Percentiles rank a stretch among this genome's conserved stretches.
Conservation (phyloP, 2,329 filamentous ascomycete genomes). For the Tympanopsis confertula region DNA sequence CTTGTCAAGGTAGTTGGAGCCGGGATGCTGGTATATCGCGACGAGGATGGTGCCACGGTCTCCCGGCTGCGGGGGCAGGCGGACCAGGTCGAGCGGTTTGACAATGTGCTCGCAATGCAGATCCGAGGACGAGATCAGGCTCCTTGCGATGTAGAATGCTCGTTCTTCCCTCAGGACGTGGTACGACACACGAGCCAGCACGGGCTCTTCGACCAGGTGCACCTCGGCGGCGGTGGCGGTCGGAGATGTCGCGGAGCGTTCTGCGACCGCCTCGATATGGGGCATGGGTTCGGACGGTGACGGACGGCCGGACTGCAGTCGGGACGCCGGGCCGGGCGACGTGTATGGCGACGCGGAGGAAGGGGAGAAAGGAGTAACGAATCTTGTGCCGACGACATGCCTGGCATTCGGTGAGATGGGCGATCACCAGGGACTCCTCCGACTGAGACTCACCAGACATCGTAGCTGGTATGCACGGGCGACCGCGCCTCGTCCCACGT, state of each 20-base stretch:
- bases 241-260: constrained; percentile 23
- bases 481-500: constrained; percentile 58
- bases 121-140: constrained; percentile 59
- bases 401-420: background rate
- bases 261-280: constrained; percentile 24
- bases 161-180: constrained; percentile 77
- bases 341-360: constrained; percentile 33
- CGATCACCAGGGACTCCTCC: too few relatives aligned
- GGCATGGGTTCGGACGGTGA: constrained; percentile 27
- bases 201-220: constrained; percentile 31
- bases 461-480: constrained; percentile 62
- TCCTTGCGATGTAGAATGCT: constrained; percentile 73
- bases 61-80: constrained; percentile 54
- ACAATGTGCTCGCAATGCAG: constrained; percentile 66
- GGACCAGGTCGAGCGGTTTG: constrained; percentile 68
- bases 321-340: constrained; percentile 29
- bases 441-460: constrained; percentile 69
- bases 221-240: constrained; percentile 11
- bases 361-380: constrained; percentile 26
- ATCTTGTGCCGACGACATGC: constrained; percentile 42
- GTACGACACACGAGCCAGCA: constrained; percentile 73
- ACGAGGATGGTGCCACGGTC: constrained; percentile 65
- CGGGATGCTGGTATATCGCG: constrained; percentile 70
- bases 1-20: constrained; percentile 59
- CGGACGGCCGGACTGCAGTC: constrained; percentile 27